Base-by-base conservation (phyloP, 805 yeast species). In the Monosporozyma aerobia region DNA sequence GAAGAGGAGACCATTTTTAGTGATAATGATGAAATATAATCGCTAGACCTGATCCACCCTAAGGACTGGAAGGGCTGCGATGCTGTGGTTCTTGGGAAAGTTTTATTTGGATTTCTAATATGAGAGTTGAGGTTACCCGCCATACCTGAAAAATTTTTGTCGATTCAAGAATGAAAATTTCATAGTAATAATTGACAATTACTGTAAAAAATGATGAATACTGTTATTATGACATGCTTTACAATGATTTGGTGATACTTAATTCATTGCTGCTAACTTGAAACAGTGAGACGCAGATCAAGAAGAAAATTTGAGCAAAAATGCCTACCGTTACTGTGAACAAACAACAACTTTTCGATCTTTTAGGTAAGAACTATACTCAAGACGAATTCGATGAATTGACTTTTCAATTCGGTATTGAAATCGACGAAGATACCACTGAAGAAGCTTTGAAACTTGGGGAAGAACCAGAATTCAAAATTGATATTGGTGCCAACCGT, bases 271-370 rank as follows among this genome's bases (percentile, higher is more conserved):
- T 5, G 14, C 2, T 35, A 35, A 35, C 7, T 14, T 14, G 13
- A 35, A n/a, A 13, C 16, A 35, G 39, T 5, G 5, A n/a, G 5
- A 35, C 13, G 16, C 39, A 11, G n/a, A 14, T 35, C 39, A 35
- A 35, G 7, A n/a, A 13, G 14, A 35, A 35, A 35, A 35, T 6
- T 35, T 25, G n/a, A 25, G 35, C 25, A 27, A 59, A 35, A 14
- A 94, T 94, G 99, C 99, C 99, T 74, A 94, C 99, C 71, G 78
- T 94, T 66, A 79, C 95, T 32, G 97, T 94, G 58, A 97, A 94
- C 70, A 90, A 95, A 69, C 87, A 84, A 67, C 98, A 94, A 69
- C 80, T 94, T 57, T 94, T 81, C 75, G 81, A 83, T 65, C 80
- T 88, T 45, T 76, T 94, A 57, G 98, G 85, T 41, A 74, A 75